These are phyloP conservation scores for Solanum chiquidenum DNA, from an alignment of 257 asterid genomes.

Conservation along the genomic window DNA sequence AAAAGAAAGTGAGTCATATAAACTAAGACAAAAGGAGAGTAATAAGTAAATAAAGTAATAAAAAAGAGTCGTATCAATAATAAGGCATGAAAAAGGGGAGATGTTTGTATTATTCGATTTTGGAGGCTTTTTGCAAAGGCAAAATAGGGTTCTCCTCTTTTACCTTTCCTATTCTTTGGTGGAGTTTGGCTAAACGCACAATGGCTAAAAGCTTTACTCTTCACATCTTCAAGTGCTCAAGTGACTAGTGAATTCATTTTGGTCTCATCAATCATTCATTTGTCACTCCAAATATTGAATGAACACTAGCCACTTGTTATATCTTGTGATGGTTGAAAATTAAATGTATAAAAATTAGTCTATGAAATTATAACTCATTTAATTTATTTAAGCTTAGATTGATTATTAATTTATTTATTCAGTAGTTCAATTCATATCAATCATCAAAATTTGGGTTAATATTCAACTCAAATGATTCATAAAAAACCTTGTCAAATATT, in stretches of 20 bases:
- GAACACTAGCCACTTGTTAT: neutral
- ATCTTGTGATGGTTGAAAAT: neutral
- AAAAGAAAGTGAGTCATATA: too few species aligned
- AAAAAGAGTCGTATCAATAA: neutral
- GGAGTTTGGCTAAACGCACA: conserved; percentile 1
- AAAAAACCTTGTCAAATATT: neutral
- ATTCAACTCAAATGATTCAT: neutral
- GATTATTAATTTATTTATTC: neutral
- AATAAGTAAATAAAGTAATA: neutral
- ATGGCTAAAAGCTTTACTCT: conserved; percentile 1
- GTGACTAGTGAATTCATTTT: neutral
- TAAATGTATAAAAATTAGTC: neutral
- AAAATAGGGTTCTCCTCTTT: conserved; percentile 16
- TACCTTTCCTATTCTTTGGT: conserved; percentile 12
- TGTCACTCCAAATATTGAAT: neutral
- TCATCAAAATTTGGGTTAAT: neutral
- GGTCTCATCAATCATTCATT: neutral
- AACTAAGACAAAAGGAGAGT: too few species aligned
- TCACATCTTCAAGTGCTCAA: neutral
- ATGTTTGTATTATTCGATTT: neutral
- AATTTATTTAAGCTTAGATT: neutral
- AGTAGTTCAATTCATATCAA: neutral
- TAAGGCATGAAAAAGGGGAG: neutral
- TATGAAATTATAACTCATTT: neutral
- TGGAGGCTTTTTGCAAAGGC: conserved; percentile 1